Percentiles rank a stretch among this genome's conserved stretches.
Evolutionary conservation across 805 yeast genomes (phyloP).

Genomic region (Wickerhamomyces canadensis): DNA sequence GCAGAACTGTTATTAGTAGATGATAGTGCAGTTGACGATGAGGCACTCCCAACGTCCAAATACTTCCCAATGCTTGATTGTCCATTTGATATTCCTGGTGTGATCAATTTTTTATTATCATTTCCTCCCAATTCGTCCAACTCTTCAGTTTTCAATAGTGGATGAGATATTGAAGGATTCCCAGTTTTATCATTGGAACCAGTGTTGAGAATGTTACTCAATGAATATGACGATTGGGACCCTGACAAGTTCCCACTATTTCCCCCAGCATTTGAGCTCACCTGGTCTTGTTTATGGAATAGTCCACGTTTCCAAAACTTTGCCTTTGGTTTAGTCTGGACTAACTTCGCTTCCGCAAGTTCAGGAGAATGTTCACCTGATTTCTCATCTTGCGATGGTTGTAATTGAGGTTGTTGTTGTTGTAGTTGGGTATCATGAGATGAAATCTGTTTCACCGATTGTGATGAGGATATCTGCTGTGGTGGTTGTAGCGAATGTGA

Average conservation of each 20-base stretch:
- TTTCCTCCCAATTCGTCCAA: conserved; percentile 28
- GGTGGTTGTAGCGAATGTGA: no score
- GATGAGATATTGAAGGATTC: conserved; percentile 29
- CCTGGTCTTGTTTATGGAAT: conserved; percentile 10
- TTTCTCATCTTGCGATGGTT: no score
- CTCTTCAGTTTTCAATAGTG: conserved; percentile 30
- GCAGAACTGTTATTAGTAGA: background rate
- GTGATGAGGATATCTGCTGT: background rate
- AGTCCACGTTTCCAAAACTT: conserved; percentile 29
- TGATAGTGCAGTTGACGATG: conserved; percentile 3
- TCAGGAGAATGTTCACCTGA: no score
- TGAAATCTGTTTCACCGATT: background rate
- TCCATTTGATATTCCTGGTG: no score
- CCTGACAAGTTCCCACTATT: no score
- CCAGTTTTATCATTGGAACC: conserved; percentile 7
- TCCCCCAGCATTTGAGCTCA: conserved; percentile 9
- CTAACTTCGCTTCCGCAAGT: no score
- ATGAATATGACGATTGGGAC: conserved; percentile 18
- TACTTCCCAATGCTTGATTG: no score
- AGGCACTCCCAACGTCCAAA: conserved; percentile 4
- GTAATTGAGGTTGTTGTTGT: background rate
- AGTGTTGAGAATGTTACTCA: conserved; percentile 12
- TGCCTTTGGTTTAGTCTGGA: no score
- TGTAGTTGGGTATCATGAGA: background rate
- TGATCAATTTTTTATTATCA: conserved; percentile 31